Evolutionary conservation across 2,329 filamentous ascomycete species (phyloP).

Genomic region (Alternaria ethzedia): DNA sequence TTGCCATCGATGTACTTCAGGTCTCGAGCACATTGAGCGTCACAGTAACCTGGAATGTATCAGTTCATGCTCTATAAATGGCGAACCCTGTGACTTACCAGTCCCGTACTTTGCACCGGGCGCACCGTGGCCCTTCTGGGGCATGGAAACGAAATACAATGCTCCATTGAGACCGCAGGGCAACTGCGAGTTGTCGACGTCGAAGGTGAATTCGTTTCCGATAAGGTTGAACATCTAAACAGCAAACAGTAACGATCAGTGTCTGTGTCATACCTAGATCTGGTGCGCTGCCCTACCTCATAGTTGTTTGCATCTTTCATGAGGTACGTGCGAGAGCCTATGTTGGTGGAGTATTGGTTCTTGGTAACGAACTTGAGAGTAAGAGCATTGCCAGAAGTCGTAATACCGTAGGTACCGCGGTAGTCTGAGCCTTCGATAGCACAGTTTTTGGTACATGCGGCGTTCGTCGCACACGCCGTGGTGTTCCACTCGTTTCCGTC

Average conservation of each 20-base stretch:
- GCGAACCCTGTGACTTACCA: conserved; percentile 50
- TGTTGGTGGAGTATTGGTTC: conserved; percentile 49
- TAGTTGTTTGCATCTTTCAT: conserved; percentile 42
- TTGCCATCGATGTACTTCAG: conserved; percentile 60
- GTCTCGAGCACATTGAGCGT: conserved; percentile 44
- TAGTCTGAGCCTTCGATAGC: conserved; percentile 53
- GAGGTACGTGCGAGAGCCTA: conserved; percentile 46
- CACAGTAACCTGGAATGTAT: conserved; percentile 46
- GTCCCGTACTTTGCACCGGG: conserved; percentile 58
- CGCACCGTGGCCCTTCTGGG: conserved; percentile 55
- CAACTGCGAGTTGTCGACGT: conserved; percentile 60
- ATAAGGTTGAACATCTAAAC: conserved; percentile 43
- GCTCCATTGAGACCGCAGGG: conserved; percentile 71
- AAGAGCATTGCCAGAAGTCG: conserved; percentile 58
- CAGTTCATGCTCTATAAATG: neutral
- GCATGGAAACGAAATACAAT: conserved; percentile 61
- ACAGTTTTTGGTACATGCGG: conserved; percentile 49
- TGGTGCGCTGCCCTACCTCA: neutral
- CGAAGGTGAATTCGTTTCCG: conserved; percentile 46
- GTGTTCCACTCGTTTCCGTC: conserved; percentile 53
- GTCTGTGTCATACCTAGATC: too few species aligned
- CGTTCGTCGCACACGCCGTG: conserved; percentile 49
- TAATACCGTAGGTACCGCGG: conserved; percentile 55
- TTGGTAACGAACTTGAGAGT: conserved; percentile 65
- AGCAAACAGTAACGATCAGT: neutral